Conservation (phyloP, 768 basidiomycete species). For the Boletus vermiculosoides region DNA sequence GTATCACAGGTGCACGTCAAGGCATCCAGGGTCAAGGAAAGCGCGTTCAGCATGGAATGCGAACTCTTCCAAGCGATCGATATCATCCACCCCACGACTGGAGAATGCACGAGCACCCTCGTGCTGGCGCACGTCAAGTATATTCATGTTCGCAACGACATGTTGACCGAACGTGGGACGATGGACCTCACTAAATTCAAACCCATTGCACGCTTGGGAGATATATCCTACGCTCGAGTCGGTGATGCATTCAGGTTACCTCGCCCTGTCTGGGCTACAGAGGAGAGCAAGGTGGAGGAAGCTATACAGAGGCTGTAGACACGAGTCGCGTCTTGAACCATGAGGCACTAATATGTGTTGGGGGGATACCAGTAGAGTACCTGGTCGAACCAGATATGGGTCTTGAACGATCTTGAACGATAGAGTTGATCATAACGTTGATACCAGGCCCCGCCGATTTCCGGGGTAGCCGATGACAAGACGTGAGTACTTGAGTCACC, state of each 20-base stretch:
- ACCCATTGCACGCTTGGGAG: constrained; percentile 40
- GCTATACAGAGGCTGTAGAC: constrained; percentile 2
- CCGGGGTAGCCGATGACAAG: too few relatives aligned
- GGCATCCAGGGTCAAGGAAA: constrained; percentile 43
- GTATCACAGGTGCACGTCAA: constrained; percentile 36
- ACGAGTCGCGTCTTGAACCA: not conserved
- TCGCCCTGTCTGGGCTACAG: constrained; percentile 23
- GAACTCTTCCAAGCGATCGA: constrained; percentile 35
- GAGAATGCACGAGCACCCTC: constrained; percentile 30
- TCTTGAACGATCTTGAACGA: not conserved
- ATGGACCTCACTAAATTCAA: constrained; percentile 37
- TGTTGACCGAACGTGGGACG: constrained; percentile 36
- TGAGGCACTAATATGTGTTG: not conserved
- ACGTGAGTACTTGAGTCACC: too few relatives aligned
- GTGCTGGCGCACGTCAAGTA: constrained; percentile 41
- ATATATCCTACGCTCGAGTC: constrained; percentile 35
- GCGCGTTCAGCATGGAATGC: constrained; percentile 50
- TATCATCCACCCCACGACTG: constrained; percentile 34
- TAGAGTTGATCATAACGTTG: too few relatives aligned
- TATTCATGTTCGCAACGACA: constrained; percentile 44
- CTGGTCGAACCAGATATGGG: not conserved
- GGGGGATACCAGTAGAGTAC: not conserved
- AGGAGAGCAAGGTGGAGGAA: constrained; percentile 11
- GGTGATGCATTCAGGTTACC: constrained; percentile 30
- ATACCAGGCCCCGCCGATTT: too few relatives aligned